Base-by-base conservation (phyloP, 768 basidiomycete species). In the Termitomyces sp. region DNA sequence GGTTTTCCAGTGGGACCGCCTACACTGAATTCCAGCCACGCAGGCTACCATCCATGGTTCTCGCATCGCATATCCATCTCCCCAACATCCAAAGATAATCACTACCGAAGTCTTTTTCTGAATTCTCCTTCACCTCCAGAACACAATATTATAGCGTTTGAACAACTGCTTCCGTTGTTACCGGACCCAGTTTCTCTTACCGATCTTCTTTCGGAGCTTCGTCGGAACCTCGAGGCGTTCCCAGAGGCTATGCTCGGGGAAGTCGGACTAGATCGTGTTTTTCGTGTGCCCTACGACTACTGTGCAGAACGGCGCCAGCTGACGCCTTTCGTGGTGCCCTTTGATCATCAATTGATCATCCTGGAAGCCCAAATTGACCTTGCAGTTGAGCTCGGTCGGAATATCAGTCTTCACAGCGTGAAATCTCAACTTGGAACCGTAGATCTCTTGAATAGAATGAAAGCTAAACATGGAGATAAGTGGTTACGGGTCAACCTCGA, bases 21-120 rank as follows among this genome's bases (percentile, higher is more conserved):
- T 9, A 50, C 56, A 49, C 54, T 61, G 51, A 42, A 34, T 47
- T 53, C 53, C 52, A 35, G 53, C 32, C 46, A 48, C 34, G 30
- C 63, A 94, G 91, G 95, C 44, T 86, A 93, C 65, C 96, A 98
- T 67, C 96, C 96, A 2, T 98, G 96, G 96, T 95, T 91, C 71
- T 79, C 86, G 2, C 85, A 97, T 69, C 78, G 78, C 59, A 91
- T 97, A 64, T 79, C 88, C 30, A 64, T 80, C 54, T 67, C 62
- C 47, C 64, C 70, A 9, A 57, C 68, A 28, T 75, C 80, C 21
- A 94, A 88, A 66, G 80, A 83, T 60, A 74, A 77, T 14, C 96
- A 98, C 71, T 98, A 97, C 71, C 70, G 78, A 17, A 65, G 66
- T 3, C 77, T 98, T 35, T 88, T 97, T 63, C 74, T 88, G 9